Percentiles rank a stretch among this genome's conserved stretches.
phyloP scores from a whole-genome alignment of 352 stramenopile species.

The Elongisporangium senticosum region DNA sequence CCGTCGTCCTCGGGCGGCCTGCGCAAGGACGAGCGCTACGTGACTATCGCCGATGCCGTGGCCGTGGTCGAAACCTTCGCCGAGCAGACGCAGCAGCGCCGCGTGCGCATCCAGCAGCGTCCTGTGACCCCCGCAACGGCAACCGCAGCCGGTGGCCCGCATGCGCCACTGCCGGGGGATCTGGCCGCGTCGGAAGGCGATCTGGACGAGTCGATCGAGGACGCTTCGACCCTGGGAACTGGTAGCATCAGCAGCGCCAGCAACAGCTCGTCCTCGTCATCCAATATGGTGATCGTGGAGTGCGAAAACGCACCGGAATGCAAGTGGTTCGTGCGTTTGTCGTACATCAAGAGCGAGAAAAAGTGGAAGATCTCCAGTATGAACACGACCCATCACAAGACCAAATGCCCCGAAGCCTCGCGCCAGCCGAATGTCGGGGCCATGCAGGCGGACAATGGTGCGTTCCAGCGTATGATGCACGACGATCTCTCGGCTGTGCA shows the following conservation, averaged over 20 bases:
- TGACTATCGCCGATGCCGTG: constrained; percentile 56
- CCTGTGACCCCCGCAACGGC: constrained; percentile 1
- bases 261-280: constrained; percentile 7
- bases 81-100: constrained; percentile 44
- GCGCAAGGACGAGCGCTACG: constrained; percentile 59
- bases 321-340: constrained; percentile 73
- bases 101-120: constrained; percentile 42
- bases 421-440: background rate
- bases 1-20: constrained; percentile 7
- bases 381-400: constrained; percentile 59
- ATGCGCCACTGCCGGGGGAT: background rate
- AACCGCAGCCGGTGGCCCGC: constrained; percentile 5
- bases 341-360: constrained; percentile 55
- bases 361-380: constrained; percentile 75
- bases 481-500: constrained; percentile 1
- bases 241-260: background rate
- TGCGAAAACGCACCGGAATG: constrained; percentile 57
- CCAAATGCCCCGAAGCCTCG: constrained; percentile 30
- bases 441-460: background rate
- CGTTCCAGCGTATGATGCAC: constrained; percentile 32
- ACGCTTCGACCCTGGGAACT: background rate
- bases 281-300: constrained; percentile 51
- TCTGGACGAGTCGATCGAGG: background rate
- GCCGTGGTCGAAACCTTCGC: constrained; percentile 57
- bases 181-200: constrained; percentile 1